Evolutionary conservation across 306 rosid species (phyloP).

Genomic region (Cyamopsis tetragonoloba): DNA sequence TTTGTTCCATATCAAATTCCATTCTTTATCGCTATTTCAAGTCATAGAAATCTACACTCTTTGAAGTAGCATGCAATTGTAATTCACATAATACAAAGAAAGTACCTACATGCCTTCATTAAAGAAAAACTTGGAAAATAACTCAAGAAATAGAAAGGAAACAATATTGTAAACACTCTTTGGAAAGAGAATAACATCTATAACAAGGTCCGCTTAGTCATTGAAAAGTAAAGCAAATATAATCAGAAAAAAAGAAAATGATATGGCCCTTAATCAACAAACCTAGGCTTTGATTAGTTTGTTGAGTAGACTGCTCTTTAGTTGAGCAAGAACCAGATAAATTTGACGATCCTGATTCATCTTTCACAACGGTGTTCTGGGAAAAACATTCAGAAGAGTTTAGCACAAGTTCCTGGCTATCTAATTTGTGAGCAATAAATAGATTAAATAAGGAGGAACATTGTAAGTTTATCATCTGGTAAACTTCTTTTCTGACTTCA

Average conservation of each 20-base stretch:
- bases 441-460: neutral
- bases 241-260: neutral
- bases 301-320: conserved; percentile 49
- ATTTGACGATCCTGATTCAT: conserved; percentile 48
- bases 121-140: neutral
- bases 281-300: conserved; percentile 46
- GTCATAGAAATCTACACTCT: neutral
- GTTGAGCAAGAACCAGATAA: conserved; percentile 49
- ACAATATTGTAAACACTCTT: neutral
- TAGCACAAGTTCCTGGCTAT: neutral
- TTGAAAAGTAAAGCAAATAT: conserved; percentile 4
- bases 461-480: conserved; percentile 2
- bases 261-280: conserved; percentile 11
- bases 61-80: neutral
- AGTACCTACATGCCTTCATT: neutral
- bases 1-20: neutral
- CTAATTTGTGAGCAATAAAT: neutral
- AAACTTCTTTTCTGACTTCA: neutral
- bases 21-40: neutral
- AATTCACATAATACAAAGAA: neutral
- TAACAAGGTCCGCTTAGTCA: neutral
- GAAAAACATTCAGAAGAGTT: conserved; percentile 1
- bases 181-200: neutral
- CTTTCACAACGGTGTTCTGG: conserved; percentile 40
- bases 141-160: neutral